phyloP scores from a whole-genome alignment of 2,329 filamentous ascomycete genomes.

The Trichoderma brevicompactum region DNA sequence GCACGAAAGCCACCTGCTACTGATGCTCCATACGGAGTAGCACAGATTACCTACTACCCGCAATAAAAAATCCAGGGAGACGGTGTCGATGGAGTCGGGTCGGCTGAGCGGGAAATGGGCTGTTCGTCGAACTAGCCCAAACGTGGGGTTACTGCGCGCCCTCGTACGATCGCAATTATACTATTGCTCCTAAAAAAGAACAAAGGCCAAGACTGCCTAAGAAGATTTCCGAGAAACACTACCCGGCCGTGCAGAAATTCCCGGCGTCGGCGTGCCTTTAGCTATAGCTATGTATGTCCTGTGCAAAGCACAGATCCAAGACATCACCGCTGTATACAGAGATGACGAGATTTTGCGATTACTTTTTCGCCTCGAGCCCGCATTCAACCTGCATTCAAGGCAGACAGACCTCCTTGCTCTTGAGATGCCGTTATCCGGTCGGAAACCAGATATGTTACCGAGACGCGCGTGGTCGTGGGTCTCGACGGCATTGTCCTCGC shows the following conservation, averaged over 20 bases:
- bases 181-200: background rate
- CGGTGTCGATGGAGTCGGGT: conserved; percentile 21
- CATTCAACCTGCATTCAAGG: background rate
- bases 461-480: conserved; percentile 3
- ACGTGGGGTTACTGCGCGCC: conserved; percentile 16
- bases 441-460: conserved; percentile 16
- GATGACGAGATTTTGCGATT: background rate
- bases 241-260: background rate
- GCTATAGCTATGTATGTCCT: background rate
- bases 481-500: background rate
- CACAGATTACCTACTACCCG: conserved; percentile 11
- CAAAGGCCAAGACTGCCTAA: conserved; percentile 11
- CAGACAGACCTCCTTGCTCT: background rate
- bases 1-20: conserved; percentile 9
- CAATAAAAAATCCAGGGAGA: conserved; percentile 19
- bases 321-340: background rate
- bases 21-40: conserved; percentile 4
- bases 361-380: background rate
- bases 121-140: conserved; percentile 23
- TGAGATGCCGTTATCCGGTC: conserved; percentile 20
- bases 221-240: conserved; percentile 1
- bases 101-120: conserved; percentile 24
- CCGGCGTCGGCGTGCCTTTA: background rate
- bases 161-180: conserved; percentile 15
- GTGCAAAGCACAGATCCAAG: background rate